Base-by-base conservation (phyloP, 2,329 filamentous ascomycete species). In the Blastomyces emzantsi region DNA sequence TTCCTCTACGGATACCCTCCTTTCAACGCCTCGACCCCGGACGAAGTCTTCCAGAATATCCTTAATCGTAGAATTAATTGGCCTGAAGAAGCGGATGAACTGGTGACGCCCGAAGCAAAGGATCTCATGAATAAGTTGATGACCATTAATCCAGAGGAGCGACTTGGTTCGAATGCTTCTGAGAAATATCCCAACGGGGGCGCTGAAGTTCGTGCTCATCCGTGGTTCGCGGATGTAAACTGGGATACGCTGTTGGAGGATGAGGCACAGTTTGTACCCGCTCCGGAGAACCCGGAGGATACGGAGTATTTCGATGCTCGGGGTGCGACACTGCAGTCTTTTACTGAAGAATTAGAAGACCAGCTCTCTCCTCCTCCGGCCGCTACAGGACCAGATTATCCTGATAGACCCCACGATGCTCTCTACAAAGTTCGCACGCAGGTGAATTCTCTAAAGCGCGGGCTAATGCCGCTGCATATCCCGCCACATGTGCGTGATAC, bases 1-100 rank as follows among this genome's bases (percentile, higher is more conserved):
- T 97, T 96, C 68, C 79, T 99, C 2, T 97, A 90, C 72, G 94
- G 94, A 0, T 88, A 90, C 64, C 94, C 94, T 0, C 94, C 94
- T 0, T 99, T 99, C 75, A 92, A 97, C 74, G 94, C 91, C 0
- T 81, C 83, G 25, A 92, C 92, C 58, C 91, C 94, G 0, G 94
- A 99, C 70, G 83, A 94, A 69, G 94, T 99, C 1, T 99, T 99
- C 72, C 90, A 97, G 70, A 99, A 99, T 70, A 99, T 99, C 66
- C 79, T 99, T 47, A 87, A 88, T 33, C 88, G 93, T 61, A 89
- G 85, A 67, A 96, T 99, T 59, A 89, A 91, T 68, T 99, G 94
- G 93, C 94, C 94, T 0, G 88, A 92, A 19, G 89, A 92, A 54
- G 82, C 86, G 57, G 90, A 94, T 55, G 86, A 89, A 61, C 83